Evolutionary conservation across 1,139 yeast genomes (phyloP), one percentile per base, ranked within the genome.

Genomic region (Scheffersomyces cryptocercus): DNA sequence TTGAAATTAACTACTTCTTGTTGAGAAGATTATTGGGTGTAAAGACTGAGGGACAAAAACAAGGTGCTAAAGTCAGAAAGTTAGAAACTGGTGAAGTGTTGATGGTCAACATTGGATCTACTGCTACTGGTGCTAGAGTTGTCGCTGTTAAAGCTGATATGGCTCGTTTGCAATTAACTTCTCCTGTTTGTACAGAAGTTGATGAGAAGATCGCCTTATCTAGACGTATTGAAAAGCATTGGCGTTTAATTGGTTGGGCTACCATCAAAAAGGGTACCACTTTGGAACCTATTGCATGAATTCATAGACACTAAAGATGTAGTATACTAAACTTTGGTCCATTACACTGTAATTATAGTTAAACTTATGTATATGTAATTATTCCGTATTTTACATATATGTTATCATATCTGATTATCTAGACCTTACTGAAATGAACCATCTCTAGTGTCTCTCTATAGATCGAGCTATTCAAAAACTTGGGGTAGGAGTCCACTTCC

Each of bases 191-290:
- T 83, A 93, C 99, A 37, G 98, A 91, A 75, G 81, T 93, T 46
- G 88, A 95, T 58, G 99, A 95, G 76, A 91, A 95, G 85, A 91
- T 95, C 70, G 99, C 99, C 41, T 78, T 95, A 63, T 90, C 97
- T 37, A 88, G 99, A 81, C 91, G 99, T 82, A 95, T 95, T 59
- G 99, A 93, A 66, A 93, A 91, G 82, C 99, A 95, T 72, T 95
- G 98, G 97, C 95, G 99, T 80, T 81, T 95, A 69, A 95, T 95
- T 74, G 99, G 99, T 60, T 95, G 99, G 99, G 99, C 99, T 56
- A 89, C 97, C 44, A 93, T 95, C 66, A 88, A 89, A 74, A 90
- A 89, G 73, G 99, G 99, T 72, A 84, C 90, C 50, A 84, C 89
- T 46, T 79, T 87, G 65, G 93, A 86, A 64, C 93, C 95, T 44